A percentile compares a stretch with the other conserved stretches of the same genome.
These are phyloP conservation scores for Tricholoma sp. DNA, from an alignment of 768 basidiomycete species.

Conservation along the genomic window DNA sequence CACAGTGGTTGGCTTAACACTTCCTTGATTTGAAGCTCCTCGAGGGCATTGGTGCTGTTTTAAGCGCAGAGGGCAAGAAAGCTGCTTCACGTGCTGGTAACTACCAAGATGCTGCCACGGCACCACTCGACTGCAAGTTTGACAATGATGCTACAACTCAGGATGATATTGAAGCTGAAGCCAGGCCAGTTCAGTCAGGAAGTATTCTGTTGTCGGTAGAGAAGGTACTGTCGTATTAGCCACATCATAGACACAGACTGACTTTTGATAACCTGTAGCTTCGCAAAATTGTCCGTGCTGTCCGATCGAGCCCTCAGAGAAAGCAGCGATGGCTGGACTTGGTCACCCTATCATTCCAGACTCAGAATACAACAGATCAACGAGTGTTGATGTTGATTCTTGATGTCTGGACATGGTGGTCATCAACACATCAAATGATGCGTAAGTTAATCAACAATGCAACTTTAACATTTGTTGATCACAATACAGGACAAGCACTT, in stretches of 20 bases:
- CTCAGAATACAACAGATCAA: background rate
- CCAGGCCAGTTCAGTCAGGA: background rate
- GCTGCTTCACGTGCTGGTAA: too few species aligned
- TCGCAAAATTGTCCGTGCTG: slow-evolving; percentile 12
- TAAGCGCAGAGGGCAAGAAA: too few species aligned
- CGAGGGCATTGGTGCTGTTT: background rate
- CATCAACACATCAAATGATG: slow-evolving; percentile 21
- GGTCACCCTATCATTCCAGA: background rate
- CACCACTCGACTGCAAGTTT: too few species aligned
- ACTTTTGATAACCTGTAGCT: slow-evolving; percentile 5
- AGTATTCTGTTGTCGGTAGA: background rate
- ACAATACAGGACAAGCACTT: too few species aligned
- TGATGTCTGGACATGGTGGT: slow-evolving; percentile 19
- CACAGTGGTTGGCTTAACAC: too few species aligned
- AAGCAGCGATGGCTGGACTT: slow-evolving; percentile 11
- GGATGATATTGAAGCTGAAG: too few species aligned
- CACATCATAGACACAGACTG: background rate
- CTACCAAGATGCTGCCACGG: too few species aligned
- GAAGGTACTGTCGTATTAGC: background rate
- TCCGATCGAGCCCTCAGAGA: slow-evolving; percentile 15
- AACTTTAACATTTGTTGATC: too few species aligned
- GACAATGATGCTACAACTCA: too few species aligned
- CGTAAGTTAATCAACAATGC: slow-evolving; percentile 6
- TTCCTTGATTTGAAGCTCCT: too few species aligned
- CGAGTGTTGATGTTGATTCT: slow-evolving; percentile 17